These are phyloP conservation scores for Claviceps sorghi DNA, from an alignment of 2,329 filamentous ascomycete genomes.

Conservation along the genomic window DNA sequence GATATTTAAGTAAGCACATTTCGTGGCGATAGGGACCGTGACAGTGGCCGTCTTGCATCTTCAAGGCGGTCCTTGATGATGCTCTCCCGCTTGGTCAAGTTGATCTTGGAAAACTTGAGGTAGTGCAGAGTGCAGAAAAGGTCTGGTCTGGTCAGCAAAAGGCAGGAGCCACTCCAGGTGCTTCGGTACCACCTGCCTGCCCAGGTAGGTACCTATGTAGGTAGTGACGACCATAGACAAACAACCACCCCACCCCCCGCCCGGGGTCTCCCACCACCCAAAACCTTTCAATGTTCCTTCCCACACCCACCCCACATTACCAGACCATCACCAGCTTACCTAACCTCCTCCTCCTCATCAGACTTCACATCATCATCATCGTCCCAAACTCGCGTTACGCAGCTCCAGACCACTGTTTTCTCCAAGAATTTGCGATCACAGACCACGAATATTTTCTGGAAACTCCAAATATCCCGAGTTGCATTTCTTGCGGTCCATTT, in stretches of 20 bases:
- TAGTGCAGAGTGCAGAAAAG: neutral
- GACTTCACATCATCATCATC: neutral
- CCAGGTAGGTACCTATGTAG: too few species aligned
- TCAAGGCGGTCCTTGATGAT: neutral
- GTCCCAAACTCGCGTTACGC: neutral
- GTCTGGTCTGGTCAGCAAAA: too few species aligned
- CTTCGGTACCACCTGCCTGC: too few species aligned
- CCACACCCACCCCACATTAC: neutral
- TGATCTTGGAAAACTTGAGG: neutral
- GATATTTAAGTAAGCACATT: neutral
- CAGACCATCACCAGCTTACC: neutral
- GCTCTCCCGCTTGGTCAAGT: neutral
- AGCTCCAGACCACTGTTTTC: neutral
- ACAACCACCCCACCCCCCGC: too few species aligned
- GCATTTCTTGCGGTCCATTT: too few species aligned
- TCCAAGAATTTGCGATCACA: too few species aligned
- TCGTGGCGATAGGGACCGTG: neutral
- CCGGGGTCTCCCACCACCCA: too few species aligned
- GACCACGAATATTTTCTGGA: too few species aligned
- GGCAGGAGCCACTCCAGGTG: too few species aligned
- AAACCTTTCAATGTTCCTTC: too few species aligned
- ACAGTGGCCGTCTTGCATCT: neutral
- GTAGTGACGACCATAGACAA: too few species aligned
- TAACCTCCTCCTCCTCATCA: neutral
- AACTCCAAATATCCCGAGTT: neutral